Evolutionary conservation across 2,329 filamentous ascomycete species (phyloP), one percentile per base, ranked within the genome.

Genomic region (Scedosporium apiospermum): DNA sequence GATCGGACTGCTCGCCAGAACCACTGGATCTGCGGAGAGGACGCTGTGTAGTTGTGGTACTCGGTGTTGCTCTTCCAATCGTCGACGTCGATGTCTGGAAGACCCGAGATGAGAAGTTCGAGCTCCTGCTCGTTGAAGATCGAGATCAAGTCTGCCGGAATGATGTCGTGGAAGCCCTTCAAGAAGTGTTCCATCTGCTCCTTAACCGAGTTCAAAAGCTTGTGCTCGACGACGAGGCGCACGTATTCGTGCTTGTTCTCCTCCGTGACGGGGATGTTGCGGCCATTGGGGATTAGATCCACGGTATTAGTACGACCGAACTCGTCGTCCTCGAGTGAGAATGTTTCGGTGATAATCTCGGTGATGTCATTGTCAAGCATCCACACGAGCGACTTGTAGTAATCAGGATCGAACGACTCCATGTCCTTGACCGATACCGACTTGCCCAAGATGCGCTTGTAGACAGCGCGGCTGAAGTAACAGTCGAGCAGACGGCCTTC

Each of bases 51-150:
- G 75, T 98, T 98, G 76, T 98, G 93, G 70, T 99, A 98, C 72
- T 99, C 96, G 2, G 93, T 96, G 76, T 97, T 96, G 77, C 90
- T 92, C 84, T 96, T 97, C 95, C 95, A 99, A 77, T 99, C 95
- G 71, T 99, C 95, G 49, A 98, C 86, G 69, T 99, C 93, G 68
- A 99, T 97, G 71, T 99, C 95, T 1, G 95, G 95, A 60, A 99
- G 82, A 72, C 95, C 95, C 60, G 95, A 99, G 71, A 99, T 99
- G 65, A 99, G 82, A 58, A 99, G 80, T 74, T 99, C 95, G 30
- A 99, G 82, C 76, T 99, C 95, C 74, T 99, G 95, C 74, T 99
- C 95, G 73, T 96, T 97, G 81, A 99, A 99, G 70, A 99, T 99
- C 59, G 92, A 89, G 69, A 99, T 91, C 58, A 99, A 81, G 68